phyloP scores from a whole-genome alignment of 148 eudicot species.

The Heliamphora exappendiculata region DNA sequence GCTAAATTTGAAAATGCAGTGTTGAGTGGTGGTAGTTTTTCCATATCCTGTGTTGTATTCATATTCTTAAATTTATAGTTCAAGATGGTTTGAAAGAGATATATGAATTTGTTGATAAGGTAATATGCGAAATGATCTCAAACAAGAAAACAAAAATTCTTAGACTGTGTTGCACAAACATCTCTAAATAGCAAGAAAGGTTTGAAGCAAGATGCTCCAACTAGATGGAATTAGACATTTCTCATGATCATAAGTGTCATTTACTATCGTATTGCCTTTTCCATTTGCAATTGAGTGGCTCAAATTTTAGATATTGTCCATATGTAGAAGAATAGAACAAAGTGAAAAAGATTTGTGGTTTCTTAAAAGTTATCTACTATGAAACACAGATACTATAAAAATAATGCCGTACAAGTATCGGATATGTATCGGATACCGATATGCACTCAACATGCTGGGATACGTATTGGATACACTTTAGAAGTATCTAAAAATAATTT shows the following conservation, averaged over 20 bases:
- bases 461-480: too few relatives aligned
- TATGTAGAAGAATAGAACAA: not conserved
- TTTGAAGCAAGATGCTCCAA: constrained; percentile 1
- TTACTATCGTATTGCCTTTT: not conserved
- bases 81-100: constrained; percentile 1
- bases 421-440: too few relatives aligned
- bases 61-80: not conserved
- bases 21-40: not conserved
- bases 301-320: not conserved
- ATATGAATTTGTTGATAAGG: too few relatives aligned
- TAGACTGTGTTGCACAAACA: not conserved
- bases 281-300: not conserved
- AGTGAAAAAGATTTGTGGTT: not conserved
- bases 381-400: too few relatives aligned
- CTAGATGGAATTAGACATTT: not conserved
- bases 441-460: too few relatives aligned
- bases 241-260: not conserved
- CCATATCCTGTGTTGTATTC: not conserved
- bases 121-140: not conserved
- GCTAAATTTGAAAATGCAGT: not conserved
- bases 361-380: not conserved
- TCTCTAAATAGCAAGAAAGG: not conserved
- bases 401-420: too few relatives aligned
- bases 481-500: too few relatives aligned
- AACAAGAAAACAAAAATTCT: not conserved